These are phyloP conservation scores for Monosporozyma unispora DNA, from an alignment of 805 yeast genomes.

Conservation along the genomic window DNA sequence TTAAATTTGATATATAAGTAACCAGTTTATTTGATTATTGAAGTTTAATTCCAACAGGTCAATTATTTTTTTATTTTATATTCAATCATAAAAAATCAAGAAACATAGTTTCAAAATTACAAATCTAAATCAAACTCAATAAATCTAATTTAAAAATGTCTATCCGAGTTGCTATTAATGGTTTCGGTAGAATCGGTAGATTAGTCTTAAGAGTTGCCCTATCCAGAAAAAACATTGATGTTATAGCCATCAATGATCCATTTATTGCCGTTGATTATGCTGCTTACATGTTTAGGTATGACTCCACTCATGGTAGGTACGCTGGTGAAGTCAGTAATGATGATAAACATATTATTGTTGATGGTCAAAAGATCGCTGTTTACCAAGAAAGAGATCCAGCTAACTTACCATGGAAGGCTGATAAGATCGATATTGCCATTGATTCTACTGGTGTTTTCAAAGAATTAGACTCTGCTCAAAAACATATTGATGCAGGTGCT, in stretches of 20 bases:
- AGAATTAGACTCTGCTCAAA: constrained; percentile 53
- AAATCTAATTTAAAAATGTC: constrained; percentile 12
- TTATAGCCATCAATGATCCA: constrained; percentile 62
- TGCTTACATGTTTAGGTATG: constrained; percentile 66
- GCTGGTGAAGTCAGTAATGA: constrained; percentile 47
- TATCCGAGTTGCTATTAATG: constrained; percentile 52
- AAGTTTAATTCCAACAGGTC: no score
- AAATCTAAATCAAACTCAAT: no score
- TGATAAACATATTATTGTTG: constrained; percentile 43
- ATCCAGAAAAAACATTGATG: constrained; percentile 41
- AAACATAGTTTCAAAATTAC: no score
- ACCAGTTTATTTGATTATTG: no score
- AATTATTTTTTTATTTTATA: no score
- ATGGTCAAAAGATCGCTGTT: constrained; percentile 41
- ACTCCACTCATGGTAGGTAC: constrained; percentile 60
- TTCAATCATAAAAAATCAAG: no score
- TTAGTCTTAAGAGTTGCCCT: constrained; percentile 55
- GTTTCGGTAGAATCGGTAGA: constrained; percentile 67
- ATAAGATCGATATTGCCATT: constrained; percentile 51
- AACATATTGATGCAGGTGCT: constrained; percentile 66
- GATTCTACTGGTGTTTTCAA: constrained; percentile 70
- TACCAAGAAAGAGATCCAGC: constrained; percentile 25
- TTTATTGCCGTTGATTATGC: constrained; percentile 60
- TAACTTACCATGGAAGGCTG: constrained; percentile 57
- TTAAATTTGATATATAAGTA: no score